Conservation (phyloP, 306 rosid species). For the Astragalus glycyphyllos region DNA sequence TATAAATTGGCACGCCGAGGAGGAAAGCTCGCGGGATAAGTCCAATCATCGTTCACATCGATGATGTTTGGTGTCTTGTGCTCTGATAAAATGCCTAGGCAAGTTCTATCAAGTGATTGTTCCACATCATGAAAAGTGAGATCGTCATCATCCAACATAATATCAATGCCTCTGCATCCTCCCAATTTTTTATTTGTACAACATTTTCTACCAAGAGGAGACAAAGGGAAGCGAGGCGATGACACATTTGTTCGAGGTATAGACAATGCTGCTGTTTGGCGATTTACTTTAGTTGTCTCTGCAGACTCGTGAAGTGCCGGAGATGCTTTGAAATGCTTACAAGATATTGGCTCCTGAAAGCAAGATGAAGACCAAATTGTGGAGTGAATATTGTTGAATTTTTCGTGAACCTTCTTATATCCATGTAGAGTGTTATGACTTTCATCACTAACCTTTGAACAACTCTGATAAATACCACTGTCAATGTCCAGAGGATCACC, state of each 20-base stretch:
- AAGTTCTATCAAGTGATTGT: slow-evolving; percentile 52
- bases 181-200: slow-evolving; percentile 48
- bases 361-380: slow-evolving; percentile 54
- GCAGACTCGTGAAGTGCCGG: slow-evolving; percentile 38
- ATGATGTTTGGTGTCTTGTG: slow-evolving; percentile 41
- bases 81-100: slow-evolving; percentile 43
- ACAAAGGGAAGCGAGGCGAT: slow-evolving; percentile 60
- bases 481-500: too few species aligned
- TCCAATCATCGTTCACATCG: slow-evolving; percentile 49
- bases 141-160: slow-evolving; percentile 46
- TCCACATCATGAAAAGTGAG: slow-evolving; percentile 53
- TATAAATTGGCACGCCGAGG: slow-evolving; percentile 48
- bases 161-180: slow-evolving; percentile 36
- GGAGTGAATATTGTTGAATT: slow-evolving; percentile 39
- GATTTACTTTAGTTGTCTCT: slow-evolving; percentile 43
- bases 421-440: too few species aligned
- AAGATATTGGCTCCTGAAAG: slow-evolving; percentile 51
- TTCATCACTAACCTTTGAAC: too few species aligned
- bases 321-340: slow-evolving; percentile 40
- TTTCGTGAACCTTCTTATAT: slow-evolving; percentile 63
- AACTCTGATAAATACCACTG: too few species aligned
- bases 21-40: slow-evolving; percentile 49
- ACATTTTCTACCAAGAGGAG: slow-evolving; percentile 72
- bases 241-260: slow-evolving; percentile 48
- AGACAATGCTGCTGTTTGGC: slow-evolving; percentile 44